Percentiles rank a stretch among this genome's conserved stretches.
Evolutionary conservation across 129 eudicot species (phyloP).

Genomic region (Rutidosis leptorrhynchoides): DNA sequence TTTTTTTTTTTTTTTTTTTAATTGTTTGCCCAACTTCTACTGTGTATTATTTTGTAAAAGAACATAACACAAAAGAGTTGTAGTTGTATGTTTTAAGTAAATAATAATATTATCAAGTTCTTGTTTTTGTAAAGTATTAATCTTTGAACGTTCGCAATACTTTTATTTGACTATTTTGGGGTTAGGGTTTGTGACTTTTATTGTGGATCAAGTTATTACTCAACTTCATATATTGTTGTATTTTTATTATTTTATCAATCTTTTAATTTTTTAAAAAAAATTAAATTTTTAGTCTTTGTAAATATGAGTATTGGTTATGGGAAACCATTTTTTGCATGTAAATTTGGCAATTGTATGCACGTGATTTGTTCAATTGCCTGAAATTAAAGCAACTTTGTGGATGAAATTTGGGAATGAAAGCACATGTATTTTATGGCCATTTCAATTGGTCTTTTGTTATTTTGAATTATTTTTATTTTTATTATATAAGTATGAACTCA

Average conservation of each 20-base stretch:
- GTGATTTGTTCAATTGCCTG: constrained; percentile 33
- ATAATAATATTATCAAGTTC: constrained; percentile 15
- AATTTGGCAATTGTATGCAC: constrained; percentile 32
- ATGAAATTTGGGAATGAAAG: constrained; percentile 24
- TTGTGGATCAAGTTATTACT: constrained; percentile 20
- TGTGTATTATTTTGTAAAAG: too few relatives aligned
- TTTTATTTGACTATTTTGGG: constrained; percentile 29
- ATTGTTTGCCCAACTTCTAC: not conserved
- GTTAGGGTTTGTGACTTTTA: constrained; percentile 23
- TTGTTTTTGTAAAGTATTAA: not conserved
- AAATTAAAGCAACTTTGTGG: constrained; percentile 16
- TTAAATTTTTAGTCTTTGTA: not conserved
- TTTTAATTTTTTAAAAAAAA: not conserved
- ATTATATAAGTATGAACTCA: constrained; percentile 21
- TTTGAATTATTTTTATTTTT: constrained; percentile 1
- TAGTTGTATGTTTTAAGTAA: constrained; percentile 21
- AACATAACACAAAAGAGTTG: constrained; percentile 7
- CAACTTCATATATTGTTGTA: constrained; percentile 2
- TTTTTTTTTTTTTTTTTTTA: constrained; percentile 11
- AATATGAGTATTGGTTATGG: constrained; percentile 24
- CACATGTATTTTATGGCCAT: constrained; percentile 31
- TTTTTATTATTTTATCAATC: not conserved
- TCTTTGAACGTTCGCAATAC: constrained; percentile 23
- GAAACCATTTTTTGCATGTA: constrained; percentile 26
- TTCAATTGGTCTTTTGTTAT: constrained; percentile 31